Percentiles rank a stretch among this genome's conserved stretches.
These are phyloP conservation scores for Colletotrichum tabaci DNA, from an alignment of 2,329 filamentous ascomycete genomes.

Conservation along the genomic window DNA sequence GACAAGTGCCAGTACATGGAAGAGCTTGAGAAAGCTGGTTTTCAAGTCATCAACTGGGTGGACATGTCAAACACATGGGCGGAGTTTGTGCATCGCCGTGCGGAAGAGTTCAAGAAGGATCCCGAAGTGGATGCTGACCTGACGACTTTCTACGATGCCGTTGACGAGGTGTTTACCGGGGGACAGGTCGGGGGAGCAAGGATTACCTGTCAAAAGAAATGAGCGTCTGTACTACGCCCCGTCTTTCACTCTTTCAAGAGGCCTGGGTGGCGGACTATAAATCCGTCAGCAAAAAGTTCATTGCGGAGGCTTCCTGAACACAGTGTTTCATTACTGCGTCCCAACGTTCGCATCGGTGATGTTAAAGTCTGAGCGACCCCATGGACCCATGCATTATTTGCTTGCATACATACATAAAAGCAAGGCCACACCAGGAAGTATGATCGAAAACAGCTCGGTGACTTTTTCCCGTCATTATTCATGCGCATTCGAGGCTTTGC, in stretches of 20 bases:
- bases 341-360: neutral
- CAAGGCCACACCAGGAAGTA: too few species aligned
- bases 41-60: conserved; percentile 37
- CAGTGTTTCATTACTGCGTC: too few species aligned
- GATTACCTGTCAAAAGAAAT: conserved; percentile 36
- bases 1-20: conserved; percentile 33
- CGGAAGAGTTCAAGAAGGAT: conserved; percentile 35
- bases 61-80: conserved; percentile 43
- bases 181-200: conserved; percentile 40
- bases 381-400: neutral
- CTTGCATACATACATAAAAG: neutral
- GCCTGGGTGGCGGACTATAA: neutral
- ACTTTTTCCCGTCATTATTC: too few species aligned
- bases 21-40: conserved; percentile 42
- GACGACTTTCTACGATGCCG: conserved; percentile 40
- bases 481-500: neutral
- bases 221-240: neutral
- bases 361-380: neutral
- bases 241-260: neutral
- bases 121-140: conserved; percentile 26
- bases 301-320: neutral
- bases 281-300: neutral
- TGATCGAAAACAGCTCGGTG: too few species aligned
- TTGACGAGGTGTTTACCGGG: conserved; percentile 40
- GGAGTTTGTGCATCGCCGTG: conserved; percentile 42